These are phyloP conservation scores for Catharanthus roseus DNA, from an alignment of 257 asterid genomes.

Conservation along the genomic window DNA sequence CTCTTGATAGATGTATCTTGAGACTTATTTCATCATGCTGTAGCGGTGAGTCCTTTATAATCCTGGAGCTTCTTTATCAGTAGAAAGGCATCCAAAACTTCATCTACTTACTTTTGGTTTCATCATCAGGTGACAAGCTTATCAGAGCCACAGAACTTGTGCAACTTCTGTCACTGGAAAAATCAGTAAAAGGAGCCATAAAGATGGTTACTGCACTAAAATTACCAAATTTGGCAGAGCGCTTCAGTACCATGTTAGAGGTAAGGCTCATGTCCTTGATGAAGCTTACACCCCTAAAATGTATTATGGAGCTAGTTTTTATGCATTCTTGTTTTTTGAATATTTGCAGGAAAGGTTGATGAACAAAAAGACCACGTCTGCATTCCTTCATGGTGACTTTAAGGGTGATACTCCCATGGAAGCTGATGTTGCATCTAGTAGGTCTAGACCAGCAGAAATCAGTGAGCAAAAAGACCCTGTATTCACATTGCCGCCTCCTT, in stretches of 20 bases:
- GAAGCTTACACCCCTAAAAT: neutral
- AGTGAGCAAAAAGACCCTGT: constrained; percentile 27
- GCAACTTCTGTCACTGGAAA: constrained; percentile 76
- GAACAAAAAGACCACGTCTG: constrained; percentile 34
- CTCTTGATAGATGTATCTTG: constrained; percentile 86
- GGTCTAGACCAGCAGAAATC: constrained; percentile 34
- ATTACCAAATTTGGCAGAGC: constrained; percentile 90
- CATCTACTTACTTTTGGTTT: constrained; percentile 4
- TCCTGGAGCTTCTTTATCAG: neutral
- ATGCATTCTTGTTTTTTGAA: constrained; percentile 7
- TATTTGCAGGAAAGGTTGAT: constrained; percentile 57
- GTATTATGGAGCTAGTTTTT: neutral
- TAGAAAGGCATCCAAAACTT: neutral
- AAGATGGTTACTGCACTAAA: constrained; percentile 88
- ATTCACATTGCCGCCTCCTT: constrained; percentile 31
- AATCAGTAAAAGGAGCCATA: constrained; percentile 84
- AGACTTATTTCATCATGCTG: constrained; percentile 94
- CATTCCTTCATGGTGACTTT: constrained; percentile 21
- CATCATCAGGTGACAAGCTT: constrained; percentile 75
- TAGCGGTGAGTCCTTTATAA: constrained; percentile 41
- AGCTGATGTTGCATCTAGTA: constrained; percentile 24
- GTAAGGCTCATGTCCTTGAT: constrained; percentile 28
- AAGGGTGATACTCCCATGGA: constrained; percentile 21
- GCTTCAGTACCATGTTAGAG: constrained; percentile 81
- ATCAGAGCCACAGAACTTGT: constrained; percentile 90